phyloP scores from a whole-genome alignment of 805 yeast genomes.

The Spathaspora arborariae region DNA sequence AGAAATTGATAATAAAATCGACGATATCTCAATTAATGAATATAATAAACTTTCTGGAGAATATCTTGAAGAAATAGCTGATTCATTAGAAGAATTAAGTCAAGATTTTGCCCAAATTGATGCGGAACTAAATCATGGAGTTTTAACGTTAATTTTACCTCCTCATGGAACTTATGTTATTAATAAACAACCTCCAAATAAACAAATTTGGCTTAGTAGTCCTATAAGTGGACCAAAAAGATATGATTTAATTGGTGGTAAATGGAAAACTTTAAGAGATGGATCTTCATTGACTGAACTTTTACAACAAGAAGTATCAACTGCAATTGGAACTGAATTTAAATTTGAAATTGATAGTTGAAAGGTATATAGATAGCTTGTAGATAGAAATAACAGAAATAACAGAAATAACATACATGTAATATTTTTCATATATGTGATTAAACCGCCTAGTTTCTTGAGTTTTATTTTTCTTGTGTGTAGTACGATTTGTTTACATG shows the following conservation, averaged over 20 bases:
- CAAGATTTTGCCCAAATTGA: slow-evolving; percentile 65
- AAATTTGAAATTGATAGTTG: slow-evolving; percentile 15
- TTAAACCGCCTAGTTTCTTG: too few relatives aligned
- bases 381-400: not conserved
- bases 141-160: slow-evolving; percentile 68
- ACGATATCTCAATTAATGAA: slow-evolving; percentile 42
- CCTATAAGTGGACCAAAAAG: slow-evolving; percentile 91
- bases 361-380: not conserved
- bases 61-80: slow-evolving; percentile 66
- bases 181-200: slow-evolving; percentile 96
- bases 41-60: slow-evolving; percentile 65
- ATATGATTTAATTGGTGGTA: slow-evolving; percentile 62
- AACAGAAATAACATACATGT: too few relatives aligned
- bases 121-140: slow-evolving; percentile 82
- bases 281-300: slow-evolving; percentile 30
- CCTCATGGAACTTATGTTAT: slow-evolving; percentile 82
- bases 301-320: slow-evolving; percentile 28
- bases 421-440: too few relatives aligned
- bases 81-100: slow-evolving; percentile 62
- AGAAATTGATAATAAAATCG: slow-evolving; percentile 49
- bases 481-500: too few relatives aligned
- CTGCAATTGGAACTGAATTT: slow-evolving; percentile 21
- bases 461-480: too few relatives aligned
- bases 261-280: slow-evolving; percentile 82
- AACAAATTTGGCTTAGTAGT: slow-evolving; percentile 93